Base-by-base conservation (phyloP, 306 rosid genomes). In the Vachellia collinsii region DNA sequence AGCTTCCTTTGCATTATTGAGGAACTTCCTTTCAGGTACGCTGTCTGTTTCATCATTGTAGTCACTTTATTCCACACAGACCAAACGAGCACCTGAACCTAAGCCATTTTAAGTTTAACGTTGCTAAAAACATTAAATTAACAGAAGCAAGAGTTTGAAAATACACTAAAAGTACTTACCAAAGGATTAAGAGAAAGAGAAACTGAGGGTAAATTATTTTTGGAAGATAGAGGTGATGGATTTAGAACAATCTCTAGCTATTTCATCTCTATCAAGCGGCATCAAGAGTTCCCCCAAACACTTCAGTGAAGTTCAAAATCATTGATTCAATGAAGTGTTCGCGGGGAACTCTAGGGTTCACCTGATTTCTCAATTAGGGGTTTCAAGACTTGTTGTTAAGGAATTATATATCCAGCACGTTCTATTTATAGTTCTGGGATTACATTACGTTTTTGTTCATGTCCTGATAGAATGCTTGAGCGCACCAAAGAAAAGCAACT, bases 271-370 rank as follows among this genome's bases (percentile, higher is more conserved):
- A 54, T n/a, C 29, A 54, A 54, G 62, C 20, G 62, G 62, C 25
- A n/a, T n/a, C 62, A 54, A 54, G 62, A 54, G 62, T 54, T 50
- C 56, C 56, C 56, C 20, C 56, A 50, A 50, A 50, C 56, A 50
- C 56, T 50, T 50, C 56, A 50, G 56, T 50, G 53, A 47, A 11
- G 50, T 46, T 10, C 11, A 46, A 46, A 46, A 46, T 13, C 50
- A 11, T 11, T 46, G 5, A 46, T 51, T 51, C 56, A 50, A 7
- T 50, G 56, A 50, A 50, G 56, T 50, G 56, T 50, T 50, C 19
- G n/a, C 4, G n/a, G 56, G 56, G 56, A 50, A 50, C 62, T 54
- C 62, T 54, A 54, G 62, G 62, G 62, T n/a, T 54, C 62, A 54
- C 62, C 62, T n/a, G 62, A 54, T 54, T n/a, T 54, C 9, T 19